These are phyloP conservation scores for Tricholoma sp. DNA, from an alignment of 768 basidiomycete genomes.

Conservation along the genomic window DNA sequence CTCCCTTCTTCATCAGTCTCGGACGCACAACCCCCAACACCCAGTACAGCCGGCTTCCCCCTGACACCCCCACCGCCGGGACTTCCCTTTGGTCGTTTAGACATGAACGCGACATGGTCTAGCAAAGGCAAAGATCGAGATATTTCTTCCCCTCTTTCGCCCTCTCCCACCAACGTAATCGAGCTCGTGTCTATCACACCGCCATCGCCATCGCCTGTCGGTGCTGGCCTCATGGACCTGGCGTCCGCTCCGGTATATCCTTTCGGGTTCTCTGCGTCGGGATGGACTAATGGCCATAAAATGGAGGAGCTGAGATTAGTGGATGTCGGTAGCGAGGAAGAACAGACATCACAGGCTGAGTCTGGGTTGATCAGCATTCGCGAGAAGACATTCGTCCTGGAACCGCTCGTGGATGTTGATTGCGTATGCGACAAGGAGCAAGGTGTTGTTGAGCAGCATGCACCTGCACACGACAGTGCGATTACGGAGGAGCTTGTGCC, in stretches of 20 bases:
- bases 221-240: neutral
- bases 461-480: neutral
- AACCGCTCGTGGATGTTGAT: neutral
- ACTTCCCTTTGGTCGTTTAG: neutral
- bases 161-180: neutral
- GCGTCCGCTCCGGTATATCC: neutral
- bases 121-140: neutral
- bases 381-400: neutral
- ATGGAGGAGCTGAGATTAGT: neutral
- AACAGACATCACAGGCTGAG: neutral
- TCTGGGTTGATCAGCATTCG: neutral
- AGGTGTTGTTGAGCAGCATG: neutral
- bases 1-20: neutral
- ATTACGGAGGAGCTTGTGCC: neutral
- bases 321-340: constrained; percentile 3
- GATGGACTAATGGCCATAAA: neutral
- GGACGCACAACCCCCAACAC: neutral
- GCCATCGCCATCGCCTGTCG: neutral
- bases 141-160: neutral
- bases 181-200: neutral
- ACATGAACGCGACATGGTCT: neutral
- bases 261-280: neutral
- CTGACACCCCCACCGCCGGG: neutral
- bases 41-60: constrained; percentile 1
- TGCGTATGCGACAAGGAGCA: neutral